Base-by-base conservation (phyloP, 176 grass and related monocot species). In the Carex littledalei region DNA sequence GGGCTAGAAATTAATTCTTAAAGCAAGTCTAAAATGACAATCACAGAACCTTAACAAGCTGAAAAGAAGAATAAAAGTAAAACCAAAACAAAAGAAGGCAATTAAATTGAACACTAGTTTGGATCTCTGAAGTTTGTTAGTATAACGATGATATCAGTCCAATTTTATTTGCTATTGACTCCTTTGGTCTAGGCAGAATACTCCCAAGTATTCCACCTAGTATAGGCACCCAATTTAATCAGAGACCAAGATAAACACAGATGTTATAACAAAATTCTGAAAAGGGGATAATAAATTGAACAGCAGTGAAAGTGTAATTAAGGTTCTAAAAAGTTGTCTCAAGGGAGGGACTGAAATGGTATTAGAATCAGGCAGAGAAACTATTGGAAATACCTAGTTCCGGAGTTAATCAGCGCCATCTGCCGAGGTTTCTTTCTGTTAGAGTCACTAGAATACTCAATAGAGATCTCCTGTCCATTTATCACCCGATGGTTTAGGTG, bases 351-450 rank as follows among this genome's bases (percentile, higher is more conserved):
- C 20, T 53, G 71, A 53, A 0, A 47, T 50, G 43, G 41, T 24
- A 74, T 52, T 8, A 53, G 2, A 76, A 53, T 13, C 45, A 76
- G 4, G 3, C 11, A 22, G 71, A 16, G 12, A 18, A 78, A 18
- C 14, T 17, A 7, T 8, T 53, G 45, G 20, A 56, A 77, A 12
- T 54, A 78, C 74, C 74, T 78, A 56, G 12, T 54, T 32, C 49
- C 31, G 26, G 50, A 56, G 50, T 56, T 76, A 24, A 76, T 78
- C 14, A 78, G 50, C 22, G 13, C 50, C 74, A 78, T 78, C 24
- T 78, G 74, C 24, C 21, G 6, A 55, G 74, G 24, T 55, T 78
- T 78, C 50, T 78, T 78, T 52, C 74, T 78, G 12, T 54, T 78
- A 78, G 20, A 0, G 5, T 78, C 50, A 32, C 14, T 55, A 56